These are phyloP conservation scores for Cyclotella sp. DNA, from an alignment of 108 stramenopile genomes.

Conservation along the genomic window DNA sequence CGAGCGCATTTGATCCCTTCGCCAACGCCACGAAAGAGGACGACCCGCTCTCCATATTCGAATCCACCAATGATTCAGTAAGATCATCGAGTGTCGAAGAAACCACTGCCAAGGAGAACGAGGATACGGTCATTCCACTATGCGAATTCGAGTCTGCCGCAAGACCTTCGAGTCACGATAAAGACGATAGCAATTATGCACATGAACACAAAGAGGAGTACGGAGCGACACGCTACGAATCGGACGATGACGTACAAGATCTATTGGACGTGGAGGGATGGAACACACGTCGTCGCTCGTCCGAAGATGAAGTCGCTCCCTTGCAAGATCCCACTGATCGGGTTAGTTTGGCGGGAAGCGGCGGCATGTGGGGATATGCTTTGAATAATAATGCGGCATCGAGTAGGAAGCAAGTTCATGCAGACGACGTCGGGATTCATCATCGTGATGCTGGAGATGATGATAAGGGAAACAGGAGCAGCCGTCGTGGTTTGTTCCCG, in stretches of 20 bases:
- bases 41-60: slow-evolving; percentile 8
- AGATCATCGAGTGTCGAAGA: not conserved
- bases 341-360: not conserved
- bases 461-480: not conserved
- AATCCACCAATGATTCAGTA: slow-evolving; percentile 7
- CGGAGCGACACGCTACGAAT: not conserved
- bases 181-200: slow-evolving; percentile 7
- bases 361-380: slow-evolving; percentile 13
- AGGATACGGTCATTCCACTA: too few species aligned
- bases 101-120: too few species aligned
- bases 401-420: not conserved
- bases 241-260: slow-evolving; percentile 24
- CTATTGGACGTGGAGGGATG: slow-evolving; percentile 40
- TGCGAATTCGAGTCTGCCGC: not conserved
- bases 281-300: slow-evolving; percentile 15
- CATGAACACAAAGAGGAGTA: not conserved
- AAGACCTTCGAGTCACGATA: not conserved
- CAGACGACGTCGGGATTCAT: not conserved
- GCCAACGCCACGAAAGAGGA: not conserved
- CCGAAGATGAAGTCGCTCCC: slow-evolving; percentile 2
- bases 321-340: not conserved
- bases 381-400: slow-evolving; percentile 1
- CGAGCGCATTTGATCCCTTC: not conserved
- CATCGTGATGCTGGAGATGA: not conserved
- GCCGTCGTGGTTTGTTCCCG: slow-evolving; percentile 23